A percentile compares a stretch with the other conserved stretches of the same genome.
Evolutionary conservation across 352 stramenopile species (phyloP).

Genomic region (Phytophthora cryptogea): DNA sequence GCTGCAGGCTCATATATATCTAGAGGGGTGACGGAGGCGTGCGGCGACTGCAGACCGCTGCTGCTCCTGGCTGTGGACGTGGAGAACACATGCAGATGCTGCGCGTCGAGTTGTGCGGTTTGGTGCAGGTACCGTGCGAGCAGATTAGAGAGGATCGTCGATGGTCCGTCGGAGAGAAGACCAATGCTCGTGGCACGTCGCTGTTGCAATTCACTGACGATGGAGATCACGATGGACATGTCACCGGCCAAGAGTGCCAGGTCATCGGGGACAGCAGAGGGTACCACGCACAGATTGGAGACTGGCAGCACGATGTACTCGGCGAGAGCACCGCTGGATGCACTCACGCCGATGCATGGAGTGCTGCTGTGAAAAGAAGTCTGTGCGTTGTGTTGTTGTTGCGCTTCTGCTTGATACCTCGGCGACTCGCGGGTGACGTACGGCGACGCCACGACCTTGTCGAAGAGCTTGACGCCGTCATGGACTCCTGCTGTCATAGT

Average conservation of each 20-base stretch:
- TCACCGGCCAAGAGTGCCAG: slow-evolving; percentile 49
- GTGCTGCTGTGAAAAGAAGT: not conserved
- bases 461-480: slow-evolving; percentile 24
- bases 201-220: slow-evolving; percentile 33
- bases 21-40: slow-evolving; percentile 38
- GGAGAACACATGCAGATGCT: slow-evolving; percentile 40
- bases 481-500: not conserved
- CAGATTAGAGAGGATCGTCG: slow-evolving; percentile 34
- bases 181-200: slow-evolving; percentile 33
- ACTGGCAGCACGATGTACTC: slow-evolving; percentile 51
- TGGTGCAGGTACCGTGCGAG: slow-evolving; percentile 39
- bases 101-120: slow-evolving; percentile 15
- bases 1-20: slow-evolving; percentile 40
- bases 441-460: slow-evolving; percentile 42
- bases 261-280: slow-evolving; percentile 40
- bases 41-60: slow-evolving; percentile 11
- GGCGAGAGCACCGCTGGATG: slow-evolving; percentile 36
- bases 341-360: slow-evolving; percentile 40
- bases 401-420: slow-evolving; percentile 5
- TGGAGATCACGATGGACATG: slow-evolving; percentile 40
- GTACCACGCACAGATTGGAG: slow-evolving; percentile 37
- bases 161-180: slow-evolving; percentile 27
- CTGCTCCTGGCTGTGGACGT: slow-evolving; percentile 15
- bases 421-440: slow-evolving; percentile 11
- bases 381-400: not conserved